A percentile compares a stretch with the other conserved stretches of the same genome.
Evolutionary conservation across 1,139 yeast species (phyloP).

Genomic region (Taphrina deformans): DNA sequence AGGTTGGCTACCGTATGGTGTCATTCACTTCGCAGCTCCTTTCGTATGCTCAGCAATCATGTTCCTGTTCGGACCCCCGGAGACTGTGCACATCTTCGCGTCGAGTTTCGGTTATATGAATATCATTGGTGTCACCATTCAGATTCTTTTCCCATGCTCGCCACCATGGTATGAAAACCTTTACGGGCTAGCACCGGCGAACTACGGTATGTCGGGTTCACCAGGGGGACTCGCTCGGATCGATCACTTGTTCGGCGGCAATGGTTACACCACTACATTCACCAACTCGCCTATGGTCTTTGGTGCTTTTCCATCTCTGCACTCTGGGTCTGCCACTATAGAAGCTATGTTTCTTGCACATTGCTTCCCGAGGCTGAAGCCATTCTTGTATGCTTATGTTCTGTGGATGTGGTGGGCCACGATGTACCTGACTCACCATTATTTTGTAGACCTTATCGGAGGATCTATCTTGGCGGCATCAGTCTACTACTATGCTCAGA

Average conservation of each 20-base stretch:
- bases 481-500: conserved; percentile 71
- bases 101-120: conserved; percentile 98
- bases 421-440: conserved; percentile 94
- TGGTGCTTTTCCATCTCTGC: conserved; percentile 97
- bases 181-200: conserved; percentile 86
- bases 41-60: conserved; percentile 78
- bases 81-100: conserved; percentile 78
- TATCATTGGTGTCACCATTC: conserved; percentile 76
- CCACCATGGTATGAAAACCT: conserved; percentile 96
- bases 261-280: conserved; percentile 83
- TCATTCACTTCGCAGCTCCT: conserved; percentile 86
- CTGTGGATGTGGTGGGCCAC: conserved; percentile 98
- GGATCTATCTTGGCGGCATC: conserved; percentile 77
- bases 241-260: conserved; percentile 75
- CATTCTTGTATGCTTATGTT: conserved; percentile 71
- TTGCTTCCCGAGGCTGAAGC: conserved; percentile 68
- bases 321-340: conserved; percentile 90
- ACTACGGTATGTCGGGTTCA: conserved; percentile 87
- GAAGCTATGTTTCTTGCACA: conserved; percentile 82
- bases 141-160: conserved; percentile 86
- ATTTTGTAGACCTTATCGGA: conserved; percentile 85
- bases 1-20: conserved; percentile 96
- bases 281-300: conserved; percentile 86
- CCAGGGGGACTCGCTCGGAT: conserved; percentile 96
- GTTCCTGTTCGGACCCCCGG: conserved; percentile 91